Base-by-base conservation (phyloP, 352 stramenopile genomes). In the Globisporangium apiculatum region DNA sequence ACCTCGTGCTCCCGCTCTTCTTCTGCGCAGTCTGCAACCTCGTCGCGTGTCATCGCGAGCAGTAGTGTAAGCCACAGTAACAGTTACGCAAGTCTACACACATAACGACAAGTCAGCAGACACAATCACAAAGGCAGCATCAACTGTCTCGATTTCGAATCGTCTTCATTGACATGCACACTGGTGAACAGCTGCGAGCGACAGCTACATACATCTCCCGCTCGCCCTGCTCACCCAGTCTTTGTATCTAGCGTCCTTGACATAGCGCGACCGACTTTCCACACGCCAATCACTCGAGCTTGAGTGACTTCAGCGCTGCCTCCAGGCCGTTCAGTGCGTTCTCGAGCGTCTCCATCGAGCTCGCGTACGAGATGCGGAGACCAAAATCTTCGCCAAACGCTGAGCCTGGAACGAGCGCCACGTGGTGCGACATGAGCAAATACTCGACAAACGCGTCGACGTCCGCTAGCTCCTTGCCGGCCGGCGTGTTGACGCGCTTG, bases 331-430 rank as follows among this genome's bases (percentile, higher is more conserved):
- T 70, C 72, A 90, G 78, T 18, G 76, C 69, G 52, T 86, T 69
- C 47, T 79, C 64, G 48, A 91, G 68, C 17, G 71, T 84, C 53
- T 98, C 89, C 74, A 97, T 87, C 17, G 88, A 94, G 38, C 94
- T 96, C 12, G 96, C 95, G 72, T 98, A 99, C 65, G 91, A 98
- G 61, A 99, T 89, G 11, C 96, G 91, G 12, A 98, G 64, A 10
- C 89, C 93, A 40, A 86, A 87, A 14, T 85, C 73, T n/a, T 95
- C 90, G 37, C 96, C 95, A 71, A 98, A 99, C 51, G 89, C 92
- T n/a, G 90, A 96, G n/a, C 95, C 96, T 0, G 96, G 95, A 24
- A 97, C 95, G 17, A 98, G 72, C 7, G 96, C 96, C 14, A 98
- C 77, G 41, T 91, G 83, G 64, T 95, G 86, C 31, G 81, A 66